Evolutionary conservation across 352 stramenopile species (phyloP).

Genomic region (Phytophthora vignae): DNA sequence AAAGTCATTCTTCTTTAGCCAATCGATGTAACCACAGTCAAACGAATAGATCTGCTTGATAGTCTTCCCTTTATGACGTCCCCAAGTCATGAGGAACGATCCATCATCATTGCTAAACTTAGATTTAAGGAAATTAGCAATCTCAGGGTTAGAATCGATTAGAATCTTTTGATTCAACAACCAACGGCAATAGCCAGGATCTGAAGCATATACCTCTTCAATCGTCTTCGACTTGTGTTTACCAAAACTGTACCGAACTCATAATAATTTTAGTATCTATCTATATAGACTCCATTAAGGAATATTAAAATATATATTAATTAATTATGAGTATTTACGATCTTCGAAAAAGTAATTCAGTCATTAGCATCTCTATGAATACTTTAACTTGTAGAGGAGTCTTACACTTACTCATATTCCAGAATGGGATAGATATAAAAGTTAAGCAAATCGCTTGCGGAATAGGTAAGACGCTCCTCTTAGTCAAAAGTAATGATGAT

Average conservation of each 20-base stretch:
- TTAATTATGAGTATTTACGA: too few relatives aligned
- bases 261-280: constrained; percentile 2
- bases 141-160: constrained; percentile 2
- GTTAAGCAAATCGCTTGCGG: too few relatives aligned
- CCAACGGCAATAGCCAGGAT: constrained; percentile 18
- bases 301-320: too few relatives aligned
- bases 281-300: constrained; percentile 6
- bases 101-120: constrained; percentile 13
- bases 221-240: constrained; percentile 16
- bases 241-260: constrained; percentile 8
- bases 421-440: too few relatives aligned
- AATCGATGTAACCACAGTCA: constrained; percentile 12
- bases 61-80: background rate
- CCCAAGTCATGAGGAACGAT: constrained; percentile 2
- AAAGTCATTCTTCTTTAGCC: constrained; percentile 9
- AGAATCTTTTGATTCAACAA: constrained; percentile 19
- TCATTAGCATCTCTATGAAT: too few relatives aligned
- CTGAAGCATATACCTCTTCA: constrained; percentile 13
- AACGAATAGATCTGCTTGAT: constrained; percentile 7
- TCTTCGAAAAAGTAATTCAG: too few relatives aligned
- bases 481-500: too few relatives aligned
- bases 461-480: too few relatives aligned
- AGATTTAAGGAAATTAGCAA: background rate
- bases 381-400: too few relatives aligned
- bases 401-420: too few relatives aligned